Evolutionary conservation across 176 grass and related monocot species (phyloP).

Genomic region (Bothriochloa decipiens): DNA sequence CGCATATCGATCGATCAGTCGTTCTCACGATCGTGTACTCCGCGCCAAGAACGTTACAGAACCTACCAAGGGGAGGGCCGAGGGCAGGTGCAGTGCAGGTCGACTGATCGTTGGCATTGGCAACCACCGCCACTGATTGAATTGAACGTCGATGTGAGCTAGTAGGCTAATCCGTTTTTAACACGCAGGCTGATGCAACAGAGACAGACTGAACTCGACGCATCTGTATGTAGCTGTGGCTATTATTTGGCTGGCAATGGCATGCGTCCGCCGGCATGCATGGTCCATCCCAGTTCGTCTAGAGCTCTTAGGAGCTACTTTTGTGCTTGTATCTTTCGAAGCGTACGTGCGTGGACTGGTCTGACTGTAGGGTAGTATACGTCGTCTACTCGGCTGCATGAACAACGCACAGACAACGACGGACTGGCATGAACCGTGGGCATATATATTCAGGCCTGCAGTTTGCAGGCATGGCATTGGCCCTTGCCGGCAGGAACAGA

Average conservation of each 20-base stretch:
- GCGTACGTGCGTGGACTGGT: no score
- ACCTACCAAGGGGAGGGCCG: background rate
- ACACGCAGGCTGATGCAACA: background rate
- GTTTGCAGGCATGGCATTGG: no score
- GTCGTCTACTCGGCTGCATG: no score
- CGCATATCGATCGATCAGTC: background rate
- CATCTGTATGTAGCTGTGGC: background rate
- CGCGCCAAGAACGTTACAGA: background rate
- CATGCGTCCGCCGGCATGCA: background rate
- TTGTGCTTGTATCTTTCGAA: no score
- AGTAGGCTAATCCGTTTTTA: constrained; percentile 1
- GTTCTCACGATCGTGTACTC: background rate
- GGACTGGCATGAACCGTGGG: no score
- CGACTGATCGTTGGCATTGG: background rate
- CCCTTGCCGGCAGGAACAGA: background rate
- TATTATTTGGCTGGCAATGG: background rate
- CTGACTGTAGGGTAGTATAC: background rate
- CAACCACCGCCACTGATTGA: constrained; percentile 46
- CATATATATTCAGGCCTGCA: no score
- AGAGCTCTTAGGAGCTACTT: background rate
- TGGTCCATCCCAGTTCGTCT: background rate
- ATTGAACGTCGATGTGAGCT: background rate
- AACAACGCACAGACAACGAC: no score
- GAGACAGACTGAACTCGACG: background rate
- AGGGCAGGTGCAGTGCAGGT: background rate